A percentile compares a stretch with the other conserved stretches of the same genome.
Conservation (phyloP, 106 monocot species). For the Dioscorea dumetorum region DNA sequence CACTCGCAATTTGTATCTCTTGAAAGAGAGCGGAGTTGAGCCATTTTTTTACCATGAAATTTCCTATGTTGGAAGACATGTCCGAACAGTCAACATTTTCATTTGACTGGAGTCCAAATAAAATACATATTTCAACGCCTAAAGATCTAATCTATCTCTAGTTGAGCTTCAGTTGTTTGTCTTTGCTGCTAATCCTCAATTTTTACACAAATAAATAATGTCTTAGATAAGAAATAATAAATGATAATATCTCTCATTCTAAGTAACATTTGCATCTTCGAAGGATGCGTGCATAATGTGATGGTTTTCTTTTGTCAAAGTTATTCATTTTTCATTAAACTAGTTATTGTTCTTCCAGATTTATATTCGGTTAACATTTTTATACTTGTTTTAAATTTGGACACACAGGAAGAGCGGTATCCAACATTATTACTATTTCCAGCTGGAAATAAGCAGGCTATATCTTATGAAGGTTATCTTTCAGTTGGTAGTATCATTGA, state of each 20-base stretch:
- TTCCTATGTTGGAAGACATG: too few relatives aligned
- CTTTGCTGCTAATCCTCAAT: too few relatives aligned
- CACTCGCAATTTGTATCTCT: too few relatives aligned
- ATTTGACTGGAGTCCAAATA: too few relatives aligned
- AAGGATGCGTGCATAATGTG: neutral
- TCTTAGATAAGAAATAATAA: neutral
- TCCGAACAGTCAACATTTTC: too few relatives aligned
- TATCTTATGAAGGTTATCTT: slow-evolving; percentile 54
- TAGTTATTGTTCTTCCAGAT: neutral
- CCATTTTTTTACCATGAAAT: too few relatives aligned
- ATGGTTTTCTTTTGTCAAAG: neutral
- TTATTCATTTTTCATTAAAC: neutral
- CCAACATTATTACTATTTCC: slow-evolving; percentile 62
- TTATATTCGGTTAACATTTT: neutral
- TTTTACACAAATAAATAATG: too few relatives aligned
- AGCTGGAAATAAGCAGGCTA: slow-evolving; percentile 46
- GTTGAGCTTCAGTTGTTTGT: too few relatives aligned
- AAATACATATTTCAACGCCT: too few relatives aligned
- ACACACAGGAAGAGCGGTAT: slow-evolving; percentile 55
- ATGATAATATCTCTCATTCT: neutral
- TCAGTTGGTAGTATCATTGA: slow-evolving; percentile 62
- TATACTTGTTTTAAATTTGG: slow-evolving; percentile 8
- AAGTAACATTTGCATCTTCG: neutral
- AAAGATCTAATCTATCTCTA: too few relatives aligned
- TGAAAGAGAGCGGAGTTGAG: too few relatives aligned